Percentiles rank a stretch among this genome's conserved stretches.
Conservation (phyloP, 345 rosid species). For the Boechera divaricarpa region DNA sequence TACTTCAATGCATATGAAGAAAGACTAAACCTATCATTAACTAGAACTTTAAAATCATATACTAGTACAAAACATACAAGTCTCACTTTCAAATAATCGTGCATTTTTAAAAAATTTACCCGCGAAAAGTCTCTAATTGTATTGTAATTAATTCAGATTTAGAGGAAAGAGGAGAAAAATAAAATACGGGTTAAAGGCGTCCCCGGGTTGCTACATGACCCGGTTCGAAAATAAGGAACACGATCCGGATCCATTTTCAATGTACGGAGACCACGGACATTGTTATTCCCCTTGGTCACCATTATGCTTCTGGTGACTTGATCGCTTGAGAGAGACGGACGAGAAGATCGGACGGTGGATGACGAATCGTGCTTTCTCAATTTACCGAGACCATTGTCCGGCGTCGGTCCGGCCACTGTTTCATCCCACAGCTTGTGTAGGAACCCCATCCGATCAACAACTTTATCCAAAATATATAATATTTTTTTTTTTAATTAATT, state of each 20-base stretch:
- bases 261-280: slow-evolving; percentile 48
- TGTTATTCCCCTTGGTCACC: slow-evolving; percentile 52
- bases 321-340: slow-evolving; percentile 35
- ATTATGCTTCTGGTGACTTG: slow-evolving; percentile 69
- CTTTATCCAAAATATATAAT: slow-evolving; percentile 16
- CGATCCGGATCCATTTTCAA: slow-evolving; percentile 54
- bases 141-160: neutral
- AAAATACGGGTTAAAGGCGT: slow-evolving; percentile 67
- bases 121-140: neutral
- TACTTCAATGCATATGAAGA: no score
- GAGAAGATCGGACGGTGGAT: slow-evolving; percentile 46
- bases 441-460: slow-evolving; percentile 68
- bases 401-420: slow-evolving; percentile 94
- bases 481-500: slow-evolving; percentile 6
- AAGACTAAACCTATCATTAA: no score
- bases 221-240: slow-evolving; percentile 55
- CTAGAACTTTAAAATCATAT: no score
- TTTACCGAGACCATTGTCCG: slow-evolving; percentile 76
- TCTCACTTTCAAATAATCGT: no score
- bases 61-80: no score
- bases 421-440: slow-evolving; percentile 96
- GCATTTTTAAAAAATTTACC: neutral
- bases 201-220: slow-evolving; percentile 53
- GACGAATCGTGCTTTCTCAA: slow-evolving; percentile 67
- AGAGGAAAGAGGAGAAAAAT: slow-evolving; percentile 7